Percentiles rank a stretch among this genome's conserved stretches.
phyloP scores from a whole-genome alignment of 164 flowering plant species.

The Pachysandra terminalis region DNA sequence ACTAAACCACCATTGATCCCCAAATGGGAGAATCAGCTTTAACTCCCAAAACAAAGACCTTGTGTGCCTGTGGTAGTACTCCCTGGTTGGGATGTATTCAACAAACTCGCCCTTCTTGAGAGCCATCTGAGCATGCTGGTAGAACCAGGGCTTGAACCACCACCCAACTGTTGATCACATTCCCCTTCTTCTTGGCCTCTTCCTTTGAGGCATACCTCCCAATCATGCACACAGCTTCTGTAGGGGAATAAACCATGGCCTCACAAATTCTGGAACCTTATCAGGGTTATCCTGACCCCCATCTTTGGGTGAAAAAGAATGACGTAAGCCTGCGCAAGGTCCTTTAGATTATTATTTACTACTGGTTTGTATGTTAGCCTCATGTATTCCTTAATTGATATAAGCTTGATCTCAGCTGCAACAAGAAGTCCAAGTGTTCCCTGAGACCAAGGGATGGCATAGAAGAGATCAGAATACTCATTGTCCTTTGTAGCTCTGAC shows the following conservation, averaged over 20 bases:
- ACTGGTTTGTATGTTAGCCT: constrained; percentile 85
- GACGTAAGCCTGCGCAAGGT: constrained; percentile 70
- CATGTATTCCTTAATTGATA: constrained; percentile 93
- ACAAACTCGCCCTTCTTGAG: constrained; percentile 91
- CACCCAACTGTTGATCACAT: constrained; percentile 75
- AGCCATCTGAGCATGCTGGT: constrained; percentile 87
- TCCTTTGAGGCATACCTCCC: constrained; percentile 91
- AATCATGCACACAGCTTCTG: constrained; percentile 82
- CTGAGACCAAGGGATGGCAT: constrained; percentile 98
- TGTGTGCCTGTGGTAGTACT: constrained; percentile 96
- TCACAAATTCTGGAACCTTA: constrained; percentile 98
- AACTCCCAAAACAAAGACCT: constrained; percentile 99
- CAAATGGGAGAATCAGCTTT: constrained; percentile 96
- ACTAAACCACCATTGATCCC: constrained; percentile 93
- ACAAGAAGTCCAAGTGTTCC: constrained; percentile 96
- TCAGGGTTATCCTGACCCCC: constrained; percentile 87
- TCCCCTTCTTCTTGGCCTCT: constrained; percentile 93
- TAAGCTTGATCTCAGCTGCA: constrained; percentile 93
- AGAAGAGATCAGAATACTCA: constrained; percentile 85
- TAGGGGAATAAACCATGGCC: constrained; percentile 72
- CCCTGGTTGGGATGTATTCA: constrained; percentile 96
- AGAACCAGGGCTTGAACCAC: constrained; percentile 99
- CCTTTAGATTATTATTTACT: constrained; percentile 58
- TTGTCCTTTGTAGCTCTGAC: constrained; percentile 96
- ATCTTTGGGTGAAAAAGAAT: constrained; percentile 89